A percentile compares a stretch with the other conserved stretches of the same genome.
These are phyloP conservation scores for Basipetospora sp. DNA, from an alignment of 2,329 filamentous ascomycete genomes.

Conservation along the genomic window DNA sequence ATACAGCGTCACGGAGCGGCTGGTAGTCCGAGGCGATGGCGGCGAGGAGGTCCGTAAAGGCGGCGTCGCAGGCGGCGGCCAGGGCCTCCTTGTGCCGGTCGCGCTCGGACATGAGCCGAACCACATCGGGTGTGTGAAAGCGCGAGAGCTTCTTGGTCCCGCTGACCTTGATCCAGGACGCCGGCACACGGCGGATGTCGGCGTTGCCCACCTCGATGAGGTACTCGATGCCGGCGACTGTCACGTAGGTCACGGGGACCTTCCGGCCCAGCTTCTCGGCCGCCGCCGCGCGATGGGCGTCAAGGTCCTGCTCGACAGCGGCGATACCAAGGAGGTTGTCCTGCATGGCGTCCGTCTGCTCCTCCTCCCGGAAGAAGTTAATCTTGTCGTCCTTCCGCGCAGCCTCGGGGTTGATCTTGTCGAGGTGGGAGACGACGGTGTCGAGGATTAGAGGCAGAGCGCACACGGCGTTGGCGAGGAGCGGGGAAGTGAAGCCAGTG, in stretches of 20 bases:
- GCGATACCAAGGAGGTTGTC: slow-evolving; percentile 82
- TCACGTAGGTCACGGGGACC: slow-evolving; percentile 58
- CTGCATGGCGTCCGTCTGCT: slow-evolving; percentile 78
- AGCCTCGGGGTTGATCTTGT: slow-evolving; percentile 71
- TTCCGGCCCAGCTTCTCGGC: slow-evolving; percentile 59
- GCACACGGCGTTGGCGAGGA: slow-evolving; percentile 58
- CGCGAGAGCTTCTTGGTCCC: slow-evolving; percentile 84
- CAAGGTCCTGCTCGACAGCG: slow-evolving; percentile 78
- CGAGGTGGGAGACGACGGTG: slow-evolving; percentile 59
- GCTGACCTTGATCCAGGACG: slow-evolving; percentile 87
- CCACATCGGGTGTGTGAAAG: slow-evolving; percentile 86
- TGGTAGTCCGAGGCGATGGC: slow-evolving; percentile 77
- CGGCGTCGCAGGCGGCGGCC: slow-evolving; percentile 75
- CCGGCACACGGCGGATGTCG: slow-evolving; percentile 73
- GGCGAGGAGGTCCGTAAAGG: slow-evolving; percentile 57
- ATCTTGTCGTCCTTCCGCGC: slow-evolving; percentile 86
- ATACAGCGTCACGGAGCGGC: slow-evolving; percentile 72
- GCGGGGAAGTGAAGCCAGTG: slow-evolving; percentile 54
- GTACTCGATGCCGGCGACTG: slow-evolving; percentile 82
- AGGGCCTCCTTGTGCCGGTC: slow-evolving; percentile 92
- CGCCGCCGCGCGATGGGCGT: slow-evolving; percentile 58
- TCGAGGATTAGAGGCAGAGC: slow-evolving; percentile 63
- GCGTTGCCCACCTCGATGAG: slow-evolving; percentile 80
- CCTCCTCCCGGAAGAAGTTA: slow-evolving; percentile 72
- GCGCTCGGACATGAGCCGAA: slow-evolving; percentile 67